These are phyloP conservation scores for Saturnispora ahearnii DNA, from an alignment of 805 yeast genomes.

Conservation along the genomic window DNA sequence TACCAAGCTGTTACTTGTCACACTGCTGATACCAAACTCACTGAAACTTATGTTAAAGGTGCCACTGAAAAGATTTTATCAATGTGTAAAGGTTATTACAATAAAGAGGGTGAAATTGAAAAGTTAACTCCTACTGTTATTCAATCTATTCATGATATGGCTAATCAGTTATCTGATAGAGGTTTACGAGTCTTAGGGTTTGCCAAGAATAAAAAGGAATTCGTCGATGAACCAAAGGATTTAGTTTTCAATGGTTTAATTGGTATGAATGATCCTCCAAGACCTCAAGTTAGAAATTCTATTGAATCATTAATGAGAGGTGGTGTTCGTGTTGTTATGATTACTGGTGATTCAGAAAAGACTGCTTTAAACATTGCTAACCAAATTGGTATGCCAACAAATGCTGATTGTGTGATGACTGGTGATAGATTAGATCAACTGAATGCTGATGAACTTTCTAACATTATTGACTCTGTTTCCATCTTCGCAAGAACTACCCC, in stretches of 20 bases:
- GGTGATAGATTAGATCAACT: slow-evolving; percentile 77
- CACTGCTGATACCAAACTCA: slow-evolving; percentile 46
- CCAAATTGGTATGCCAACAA: slow-evolving; percentile 75
- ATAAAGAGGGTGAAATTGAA: slow-evolving; percentile 49
- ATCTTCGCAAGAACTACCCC: slow-evolving; percentile 95
- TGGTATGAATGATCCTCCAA: slow-evolving; percentile 98
- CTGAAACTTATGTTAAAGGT: slow-evolving; percentile 73
- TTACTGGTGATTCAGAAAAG: slow-evolving; percentile 87
- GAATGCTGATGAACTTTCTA: slow-evolving; percentile 62
- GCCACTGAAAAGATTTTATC: slow-evolving; percentile 71
- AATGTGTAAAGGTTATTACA: slow-evolving; percentile 50
- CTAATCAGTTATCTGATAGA: slow-evolving; percentile 60
- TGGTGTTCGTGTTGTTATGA: slow-evolving; percentile 97
- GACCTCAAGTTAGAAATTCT: slow-evolving; percentile 73
- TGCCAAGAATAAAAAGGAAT: slow-evolving; percentile 43
- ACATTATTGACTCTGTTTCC: slow-evolving; percentile 71
- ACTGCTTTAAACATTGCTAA: slow-evolving; percentile 81
- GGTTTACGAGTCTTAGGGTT: slow-evolving; percentile 84
- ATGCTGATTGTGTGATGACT: slow-evolving; percentile 64
- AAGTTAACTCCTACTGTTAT: slow-evolving; percentile 46
- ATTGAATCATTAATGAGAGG: slow-evolving; percentile 73
- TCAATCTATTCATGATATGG: slow-evolving; percentile 43
- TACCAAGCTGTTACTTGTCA: slow-evolving; percentile 79
- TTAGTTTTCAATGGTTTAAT: slow-evolving; percentile 76
- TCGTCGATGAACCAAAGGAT: slow-evolving; percentile 40